A percentile compares a stretch with the other conserved stretches of the same genome.
phyloP scores from a whole-genome alignment of 176 grass and related monocot genomes.

The Triticum timopheevii region DNA sequence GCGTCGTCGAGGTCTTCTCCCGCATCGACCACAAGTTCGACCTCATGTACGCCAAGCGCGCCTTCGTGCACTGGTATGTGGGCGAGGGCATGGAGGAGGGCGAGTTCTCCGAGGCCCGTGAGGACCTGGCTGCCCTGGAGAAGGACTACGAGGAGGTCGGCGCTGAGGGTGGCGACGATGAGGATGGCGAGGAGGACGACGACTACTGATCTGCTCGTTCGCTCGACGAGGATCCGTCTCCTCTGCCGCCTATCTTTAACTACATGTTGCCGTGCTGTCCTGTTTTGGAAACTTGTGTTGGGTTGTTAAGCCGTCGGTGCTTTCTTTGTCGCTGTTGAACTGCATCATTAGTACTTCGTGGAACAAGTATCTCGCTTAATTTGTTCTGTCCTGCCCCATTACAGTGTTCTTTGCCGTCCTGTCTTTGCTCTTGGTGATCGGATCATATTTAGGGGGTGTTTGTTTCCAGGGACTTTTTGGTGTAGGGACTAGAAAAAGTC shows the following conservation, averaged over 20 bases:
- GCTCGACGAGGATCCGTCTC: not conserved
- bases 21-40: slow-evolving; percentile 90
- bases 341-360: not conserved
- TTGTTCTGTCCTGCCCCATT: not conserved
- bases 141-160: slow-evolving; percentile 47
- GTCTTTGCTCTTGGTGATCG: not conserved
- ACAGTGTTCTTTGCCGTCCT: not conserved
- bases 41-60: slow-evolving; percentile 85
- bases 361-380: slow-evolving; percentile 18
- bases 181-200: slow-evolving; percentile 30
- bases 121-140: slow-evolving; percentile 49
- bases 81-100: slow-evolving; percentile 53
- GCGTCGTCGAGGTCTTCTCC: slow-evolving; percentile 75
- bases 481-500: no score
- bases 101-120: slow-evolving; percentile 44
- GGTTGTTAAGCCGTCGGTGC: not conserved
- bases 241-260: not conserved
- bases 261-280: not conserved
- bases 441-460: no score
- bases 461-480: no score
- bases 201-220: slow-evolving; percentile 37
- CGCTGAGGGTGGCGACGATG: slow-evolving; percentile 17
- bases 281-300: not conserved
- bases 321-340: not conserved
- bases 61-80: slow-evolving; percentile 50